Evolutionary conservation across 257 asterid species (phyloP), one percentile per base, ranked within the genome.

Genomic region (Gentiana macrophylla): DNA sequence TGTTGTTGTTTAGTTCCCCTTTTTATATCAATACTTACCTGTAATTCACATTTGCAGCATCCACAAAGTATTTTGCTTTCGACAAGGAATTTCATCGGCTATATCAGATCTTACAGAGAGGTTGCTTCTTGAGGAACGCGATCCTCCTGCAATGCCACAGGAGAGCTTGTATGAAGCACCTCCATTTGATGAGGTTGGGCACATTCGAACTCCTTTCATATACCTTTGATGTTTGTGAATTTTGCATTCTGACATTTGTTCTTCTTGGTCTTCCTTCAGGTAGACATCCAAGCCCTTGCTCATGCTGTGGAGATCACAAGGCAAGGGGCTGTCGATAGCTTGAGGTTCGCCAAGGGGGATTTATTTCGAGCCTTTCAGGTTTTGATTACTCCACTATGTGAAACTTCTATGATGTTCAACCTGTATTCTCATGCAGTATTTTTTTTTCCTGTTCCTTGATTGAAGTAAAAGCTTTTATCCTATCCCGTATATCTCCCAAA

Each of bases 271-370:
- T 59, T 9, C 24, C 52, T 50, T 62, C 77, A 92, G 99, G 94
- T 79, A 79, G 99, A 92, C 71, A 83, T 92, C 66, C 99, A 92
- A 76, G 97, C 94, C 62, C 95, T 88, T 71, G 99, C 97, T 63
- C 95, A 88, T 82, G 97, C 99, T 1, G 99, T 88, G 71, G 97
- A 92, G 75, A 85, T 88, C 54, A 84, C 97, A n/a, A 81, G 97
- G 73, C 99, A 88, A 70, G 94, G 94, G 68, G 97, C 95, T 35
- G 79, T 92, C 52, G 97, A 92, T 65, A 88, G 99, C 84, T 69
- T 92, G 90, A 92, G 84, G 74, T 77, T 88, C 73, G 86, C 99
- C 55, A 88, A 82, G 89, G 99, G 99, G 38, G 94, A 88, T 67
- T 43, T 86, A 52, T 68, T 77, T 76, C 89, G 70, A 80, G 99